Evolutionary conservation across 1,284 basidiomycete genomes (phyloP).

Genomic region (Papiliotrema nemorosa): DNA sequence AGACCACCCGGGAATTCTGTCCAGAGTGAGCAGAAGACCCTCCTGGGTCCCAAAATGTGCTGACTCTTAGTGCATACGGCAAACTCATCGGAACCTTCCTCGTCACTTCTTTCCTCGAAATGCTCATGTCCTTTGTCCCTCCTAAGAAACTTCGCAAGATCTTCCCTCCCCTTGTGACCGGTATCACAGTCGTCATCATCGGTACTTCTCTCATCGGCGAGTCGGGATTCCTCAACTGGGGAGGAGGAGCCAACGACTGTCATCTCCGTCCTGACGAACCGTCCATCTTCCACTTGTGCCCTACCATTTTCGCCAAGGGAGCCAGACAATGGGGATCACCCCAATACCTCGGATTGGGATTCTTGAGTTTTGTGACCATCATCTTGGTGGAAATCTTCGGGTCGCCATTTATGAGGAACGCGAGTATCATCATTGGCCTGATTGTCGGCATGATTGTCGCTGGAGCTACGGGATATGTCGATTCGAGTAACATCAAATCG

Average conservation of each 20-base stretch:
- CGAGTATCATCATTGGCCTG: slow-evolving; percentile 45
- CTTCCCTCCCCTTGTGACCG: slow-evolving; percentile 79
- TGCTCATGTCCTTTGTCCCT: slow-evolving; percentile 70
- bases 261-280: slow-evolving; percentile 55
- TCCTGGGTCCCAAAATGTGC: background rate
- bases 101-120: slow-evolving; percentile 75
- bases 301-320: slow-evolving; percentile 60
- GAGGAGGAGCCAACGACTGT: slow-evolving; percentile 57
- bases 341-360: slow-evolving; percentile 68
- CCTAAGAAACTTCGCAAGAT: slow-evolving; percentile 45
- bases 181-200: slow-evolving; percentile 54
- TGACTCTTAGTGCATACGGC: slow-evolving; percentile 58
- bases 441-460: slow-evolving; percentile 72
- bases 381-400: slow-evolving; percentile 49
- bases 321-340: slow-evolving; percentile 66
- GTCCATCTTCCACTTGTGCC: slow-evolving; percentile 67
- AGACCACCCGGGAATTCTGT: slow-evolving; percentile 59
- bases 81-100: slow-evolving; percentile 69
- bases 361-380: slow-evolving; percentile 73
- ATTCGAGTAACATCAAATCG: slow-evolving; percentile 57
- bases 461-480: slow-evolving; percentile 69
- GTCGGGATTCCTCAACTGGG: slow-evolving; percentile 76
- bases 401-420: slow-evolving; percentile 64
- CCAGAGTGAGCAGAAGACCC: slow-evolving; percentile 53
- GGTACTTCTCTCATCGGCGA: slow-evolving; percentile 69